Percentiles rank a stretch among this genome's conserved stretches.
Evolutionary conservation across 495 filamentous ascomycete genomes (phyloP).

Genomic region (Chlorociboria aeruginascens): DNA sequence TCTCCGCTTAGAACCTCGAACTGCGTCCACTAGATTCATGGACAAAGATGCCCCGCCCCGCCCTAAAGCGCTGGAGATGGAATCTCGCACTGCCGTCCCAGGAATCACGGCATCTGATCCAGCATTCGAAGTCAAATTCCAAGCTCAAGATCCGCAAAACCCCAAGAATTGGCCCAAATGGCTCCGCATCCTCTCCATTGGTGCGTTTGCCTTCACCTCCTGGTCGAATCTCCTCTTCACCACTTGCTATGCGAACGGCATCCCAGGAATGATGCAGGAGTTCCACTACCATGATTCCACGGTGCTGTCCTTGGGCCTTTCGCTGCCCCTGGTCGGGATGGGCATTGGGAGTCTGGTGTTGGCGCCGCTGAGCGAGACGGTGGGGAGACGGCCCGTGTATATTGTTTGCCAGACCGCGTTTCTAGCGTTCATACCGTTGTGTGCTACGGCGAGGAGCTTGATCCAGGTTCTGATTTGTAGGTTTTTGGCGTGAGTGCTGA

Average conservation of each 20-base stretch:
- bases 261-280: constrained; percentile 51
- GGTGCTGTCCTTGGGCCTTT: constrained; percentile 61
- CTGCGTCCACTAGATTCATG: too few relatives aligned
- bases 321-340: constrained; percentile 65
- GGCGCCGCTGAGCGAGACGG: constrained; percentile 69
- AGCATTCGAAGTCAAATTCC: constrained; percentile 66
- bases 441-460: constrained; percentile 54
- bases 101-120: constrained; percentile 19
- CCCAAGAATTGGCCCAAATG: constrained; percentile 63
- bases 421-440: constrained; percentile 56
- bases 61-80: too few relatives aligned
- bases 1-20: too few relatives aligned
- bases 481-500: constrained; percentile 49
- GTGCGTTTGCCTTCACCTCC: constrained; percentile 57
- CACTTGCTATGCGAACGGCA: constrained; percentile 66
- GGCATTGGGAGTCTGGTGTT: constrained; percentile 61
- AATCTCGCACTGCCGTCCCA: too few relatives aligned
- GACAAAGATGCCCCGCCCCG: too few relatives aligned
- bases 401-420: constrained; percentile 50
- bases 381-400: constrained; percentile 63
- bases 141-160: constrained; percentile 52
- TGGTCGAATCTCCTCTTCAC: constrained; percentile 71
- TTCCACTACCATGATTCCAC: constrained; percentile 45
- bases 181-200: constrained; percentile 53
- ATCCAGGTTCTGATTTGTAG: constrained; percentile 52